Evolutionary conservation across 441 rosid species (phyloP).

Genomic region (Melianthus villosus): DNA sequence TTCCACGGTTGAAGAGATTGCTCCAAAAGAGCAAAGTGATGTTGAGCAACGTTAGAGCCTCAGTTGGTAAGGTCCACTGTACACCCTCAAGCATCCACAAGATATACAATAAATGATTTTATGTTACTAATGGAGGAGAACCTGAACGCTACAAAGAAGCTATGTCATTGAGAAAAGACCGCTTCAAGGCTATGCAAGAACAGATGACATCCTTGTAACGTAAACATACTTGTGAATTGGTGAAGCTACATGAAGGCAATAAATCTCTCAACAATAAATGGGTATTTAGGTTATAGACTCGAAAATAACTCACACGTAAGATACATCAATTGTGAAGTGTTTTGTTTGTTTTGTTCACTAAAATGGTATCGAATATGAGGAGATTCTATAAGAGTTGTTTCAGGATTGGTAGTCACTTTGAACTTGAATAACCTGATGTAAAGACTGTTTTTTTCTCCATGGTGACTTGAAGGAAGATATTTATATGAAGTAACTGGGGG

Average conservation of each 20-base stretch:
- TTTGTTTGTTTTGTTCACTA: not conserved
- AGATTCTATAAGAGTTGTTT: not conserved
- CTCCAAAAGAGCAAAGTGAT: too few relatives aligned
- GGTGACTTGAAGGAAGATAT: not conserved
- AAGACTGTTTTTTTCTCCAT: not conserved
- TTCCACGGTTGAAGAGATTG: too few relatives aligned
- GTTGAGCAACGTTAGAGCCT: too few relatives aligned
- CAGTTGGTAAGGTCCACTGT: too few relatives aligned
- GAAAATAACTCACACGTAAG: not conserved
- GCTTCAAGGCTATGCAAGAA: not conserved
- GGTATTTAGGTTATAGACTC: not conserved
- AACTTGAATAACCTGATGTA: not conserved
- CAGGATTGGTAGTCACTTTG: not conserved
- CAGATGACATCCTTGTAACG: not conserved
- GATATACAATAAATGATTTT: too few relatives aligned
- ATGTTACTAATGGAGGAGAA: not conserved
- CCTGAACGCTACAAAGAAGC: not conserved
- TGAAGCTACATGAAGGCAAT: not conserved
- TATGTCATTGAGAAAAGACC: not conserved
- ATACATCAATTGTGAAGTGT: not conserved
- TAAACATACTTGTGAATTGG: not conserved
- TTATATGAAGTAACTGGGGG: not conserved
- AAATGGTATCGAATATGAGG: not conserved
- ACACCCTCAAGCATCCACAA: too few relatives aligned
- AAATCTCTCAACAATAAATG: not conserved